Evolutionary conservation across 75 land plant species (phyloP).

Genomic region (Sequoia sempervirens): DNA sequence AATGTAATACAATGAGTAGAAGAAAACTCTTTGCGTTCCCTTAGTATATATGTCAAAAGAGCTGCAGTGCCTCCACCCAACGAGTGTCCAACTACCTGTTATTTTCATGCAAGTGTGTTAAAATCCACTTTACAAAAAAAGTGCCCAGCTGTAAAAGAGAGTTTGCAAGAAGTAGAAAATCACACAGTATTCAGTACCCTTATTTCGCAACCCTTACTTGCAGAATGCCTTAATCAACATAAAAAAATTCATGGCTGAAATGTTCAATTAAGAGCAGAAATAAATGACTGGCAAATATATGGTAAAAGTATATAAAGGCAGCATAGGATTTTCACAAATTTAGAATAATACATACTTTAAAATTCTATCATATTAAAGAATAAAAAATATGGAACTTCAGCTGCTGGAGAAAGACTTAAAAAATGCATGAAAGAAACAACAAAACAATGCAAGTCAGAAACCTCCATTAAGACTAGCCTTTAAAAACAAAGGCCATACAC

Average conservation of each 20-base stretch:
- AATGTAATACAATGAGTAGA: slow-evolving; percentile 80
- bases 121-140: background rate
- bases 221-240: background rate
- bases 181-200: background rate
- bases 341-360: background rate
- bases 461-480: background rate
- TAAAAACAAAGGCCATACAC: no score
- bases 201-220: background rate
- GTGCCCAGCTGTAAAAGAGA: background rate
- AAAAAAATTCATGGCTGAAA: background rate
- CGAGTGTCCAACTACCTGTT: slow-evolving; percentile 95
- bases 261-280: background rate
- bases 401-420: background rate
- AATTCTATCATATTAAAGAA: no score
- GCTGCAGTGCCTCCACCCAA: slow-evolving; percentile 99
- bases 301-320: background rate
- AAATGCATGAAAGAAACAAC: background rate
- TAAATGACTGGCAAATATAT: background rate
- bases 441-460: background rate
- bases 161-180: background rate
- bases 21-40: slow-evolving; percentile 75
- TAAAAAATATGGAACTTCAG: background rate
- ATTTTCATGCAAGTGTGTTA: background rate
- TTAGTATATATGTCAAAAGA: slow-evolving; percentile 78
- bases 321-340: background rate